A percentile compares a stretch with the other conserved stretches of the same genome.
These are phyloP conservation scores for Sclerotinia minor DNA, from an alignment of 2,329 filamentous ascomycete genomes.

Conservation along the genomic window DNA sequence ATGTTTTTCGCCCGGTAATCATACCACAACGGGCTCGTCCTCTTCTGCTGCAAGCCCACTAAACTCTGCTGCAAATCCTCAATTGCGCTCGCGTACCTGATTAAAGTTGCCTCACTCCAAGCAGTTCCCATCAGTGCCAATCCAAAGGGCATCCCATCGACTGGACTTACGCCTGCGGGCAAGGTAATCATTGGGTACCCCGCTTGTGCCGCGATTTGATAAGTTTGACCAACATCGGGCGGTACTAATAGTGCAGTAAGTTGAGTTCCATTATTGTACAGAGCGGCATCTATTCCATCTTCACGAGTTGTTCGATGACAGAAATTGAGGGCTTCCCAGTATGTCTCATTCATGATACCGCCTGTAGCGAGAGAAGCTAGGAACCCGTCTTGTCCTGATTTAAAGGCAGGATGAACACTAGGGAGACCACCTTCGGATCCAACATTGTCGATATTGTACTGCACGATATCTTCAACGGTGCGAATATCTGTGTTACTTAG, in stretches of 20 bases:
- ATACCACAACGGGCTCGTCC: slow-evolving; percentile 54
- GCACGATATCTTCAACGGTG: slow-evolving; percentile 63
- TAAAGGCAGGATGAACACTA: slow-evolving; percentile 61
- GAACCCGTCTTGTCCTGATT: slow-evolving; percentile 71
- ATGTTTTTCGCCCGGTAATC: slow-evolving; percentile 52
- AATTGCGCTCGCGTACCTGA: slow-evolving; percentile 64
- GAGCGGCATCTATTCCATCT: slow-evolving; percentile 68
- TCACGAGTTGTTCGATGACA: slow-evolving; percentile 58
- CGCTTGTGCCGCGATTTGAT: slow-evolving; percentile 71
- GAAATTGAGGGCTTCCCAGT: slow-evolving; percentile 66
- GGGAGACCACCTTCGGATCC: slow-evolving; percentile 67
- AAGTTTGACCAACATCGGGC: slow-evolving; percentile 65
- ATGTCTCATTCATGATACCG: slow-evolving; percentile 63
- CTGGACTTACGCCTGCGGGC: slow-evolving; percentile 57
- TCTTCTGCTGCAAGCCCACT: slow-evolving; percentile 47
- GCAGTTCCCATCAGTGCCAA: slow-evolving; percentile 61
- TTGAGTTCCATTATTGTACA: slow-evolving; percentile 47
- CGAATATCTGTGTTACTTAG: slow-evolving; percentile 57
- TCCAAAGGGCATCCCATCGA: slow-evolving; percentile 61
- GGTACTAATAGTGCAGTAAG: slow-evolving; percentile 68
- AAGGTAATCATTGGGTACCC: slow-evolving; percentile 73
- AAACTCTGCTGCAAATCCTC: slow-evolving; percentile 53
- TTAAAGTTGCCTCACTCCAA: slow-evolving; percentile 57
- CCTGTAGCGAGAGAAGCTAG: slow-evolving; percentile 60
- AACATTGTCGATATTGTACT: slow-evolving; percentile 63